These are phyloP conservation scores for Leccinum imitatum DNA, from an alignment of 768 basidiomycete genomes.

Conservation along the genomic window DNA sequence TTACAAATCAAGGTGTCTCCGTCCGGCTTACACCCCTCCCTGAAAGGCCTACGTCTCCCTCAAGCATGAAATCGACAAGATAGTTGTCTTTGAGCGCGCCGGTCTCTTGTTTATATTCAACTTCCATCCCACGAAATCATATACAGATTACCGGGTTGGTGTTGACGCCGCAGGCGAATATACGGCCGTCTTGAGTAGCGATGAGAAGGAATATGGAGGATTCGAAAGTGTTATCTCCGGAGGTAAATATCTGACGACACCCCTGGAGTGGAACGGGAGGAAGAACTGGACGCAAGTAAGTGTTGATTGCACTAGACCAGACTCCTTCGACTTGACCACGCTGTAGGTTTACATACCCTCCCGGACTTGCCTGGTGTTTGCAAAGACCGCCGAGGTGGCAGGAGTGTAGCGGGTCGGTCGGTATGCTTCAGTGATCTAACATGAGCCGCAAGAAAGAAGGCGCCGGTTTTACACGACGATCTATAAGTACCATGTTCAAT, in stretches of 20 bases:
- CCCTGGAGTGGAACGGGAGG: constrained; percentile 89
- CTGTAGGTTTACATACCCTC: constrained; percentile 33
- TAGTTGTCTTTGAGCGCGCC: constrained; percentile 91
- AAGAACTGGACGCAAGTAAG: constrained; percentile 86
- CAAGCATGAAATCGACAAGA: constrained; percentile 91
- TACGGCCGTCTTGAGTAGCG: constrained; percentile 73
- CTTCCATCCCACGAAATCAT: constrained; percentile 90
- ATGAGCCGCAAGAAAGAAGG: background rate
- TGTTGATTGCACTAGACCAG: background rate
- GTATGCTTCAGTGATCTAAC: background rate
- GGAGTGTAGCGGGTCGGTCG: background rate
- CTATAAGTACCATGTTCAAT: background rate
- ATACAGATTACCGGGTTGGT: constrained; percentile 91
- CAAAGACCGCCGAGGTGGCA: constrained; percentile 15
- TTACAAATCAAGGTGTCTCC: constrained; percentile 6
- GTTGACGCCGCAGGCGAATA: constrained; percentile 87
- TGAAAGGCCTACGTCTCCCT: constrained; percentile 85
- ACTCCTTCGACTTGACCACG: constrained; percentile 1
- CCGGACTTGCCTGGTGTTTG: constrained; percentile 32
- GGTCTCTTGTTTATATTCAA: constrained; percentile 96
- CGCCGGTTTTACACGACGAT: background rate
- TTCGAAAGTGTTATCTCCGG: constrained; percentile 75
- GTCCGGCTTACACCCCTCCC: constrained; percentile 8
- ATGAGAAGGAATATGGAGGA: constrained; percentile 87
- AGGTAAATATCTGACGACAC: constrained; percentile 73